Conservation (phyloP, 1,139 yeast genomes). For the Suhomyces panamericanus region DNA sequence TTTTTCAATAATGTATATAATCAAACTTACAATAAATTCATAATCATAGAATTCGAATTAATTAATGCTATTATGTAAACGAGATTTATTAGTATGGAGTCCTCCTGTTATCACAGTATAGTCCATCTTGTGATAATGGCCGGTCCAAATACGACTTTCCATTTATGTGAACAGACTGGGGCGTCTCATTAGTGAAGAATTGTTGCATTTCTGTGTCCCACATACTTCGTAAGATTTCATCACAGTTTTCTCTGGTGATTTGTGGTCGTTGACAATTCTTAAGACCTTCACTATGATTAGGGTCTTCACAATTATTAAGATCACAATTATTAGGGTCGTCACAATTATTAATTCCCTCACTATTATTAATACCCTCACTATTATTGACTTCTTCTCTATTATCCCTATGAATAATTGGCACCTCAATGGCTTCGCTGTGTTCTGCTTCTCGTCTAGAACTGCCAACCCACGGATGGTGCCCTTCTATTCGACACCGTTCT, state of each 20-base stretch:
- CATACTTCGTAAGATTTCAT: conserved; percentile 10
- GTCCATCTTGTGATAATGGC: background rate
- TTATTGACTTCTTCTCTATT: background rate
- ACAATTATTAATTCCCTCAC: too few relatives aligned
- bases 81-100: too few relatives aligned
- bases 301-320: too few relatives aligned
- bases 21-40: too few relatives aligned
- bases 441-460: background rate
- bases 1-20: too few relatives aligned
- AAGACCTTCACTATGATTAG: conserved; percentile 11
- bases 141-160: background rate
- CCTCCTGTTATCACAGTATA: too few relatives aligned
- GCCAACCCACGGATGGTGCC: background rate
- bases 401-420: background rate
- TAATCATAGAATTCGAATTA: too few relatives aligned
- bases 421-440: background rate
- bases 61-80: too few relatives aligned
- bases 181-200: background rate
- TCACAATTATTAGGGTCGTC: background rate
- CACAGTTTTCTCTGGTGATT: background rate
- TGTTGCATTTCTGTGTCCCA: conserved; percentile 14
- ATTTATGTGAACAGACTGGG: background rate
- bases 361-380: conserved; percentile 8
- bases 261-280: too few relatives aligned
- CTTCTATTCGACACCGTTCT: conserved; percentile 1